These are phyloP conservation scores for Mycocalia duriaeana DNA, from an alignment of 1,284 basidiomycete species.

Conservation along the genomic window DNA sequence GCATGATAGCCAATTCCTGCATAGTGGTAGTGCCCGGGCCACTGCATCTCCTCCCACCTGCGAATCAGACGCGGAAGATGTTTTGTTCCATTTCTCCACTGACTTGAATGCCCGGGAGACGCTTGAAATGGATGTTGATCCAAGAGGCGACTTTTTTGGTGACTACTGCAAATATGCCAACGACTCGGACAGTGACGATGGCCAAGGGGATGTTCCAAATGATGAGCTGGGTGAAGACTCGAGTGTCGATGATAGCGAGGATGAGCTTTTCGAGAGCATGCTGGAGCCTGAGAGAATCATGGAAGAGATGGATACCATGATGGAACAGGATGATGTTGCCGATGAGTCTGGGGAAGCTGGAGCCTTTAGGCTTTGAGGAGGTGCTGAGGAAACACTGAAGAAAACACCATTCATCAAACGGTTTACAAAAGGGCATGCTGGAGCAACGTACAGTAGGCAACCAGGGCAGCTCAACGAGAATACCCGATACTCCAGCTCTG, in stretches of 20 bases:
- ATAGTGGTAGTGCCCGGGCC: background rate
- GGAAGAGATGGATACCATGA: background rate
- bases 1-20: background rate
- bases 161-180: background rate
- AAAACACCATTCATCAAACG: background rate
- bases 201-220: background rate
- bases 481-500: background rate
- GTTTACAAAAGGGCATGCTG: background rate
- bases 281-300: background rate
- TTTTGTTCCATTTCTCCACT: too few species aligned
- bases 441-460: background rate
- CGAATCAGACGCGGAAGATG: background rate
- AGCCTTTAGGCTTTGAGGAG: background rate
- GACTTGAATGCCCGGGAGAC: too few species aligned
- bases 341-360: background rate
- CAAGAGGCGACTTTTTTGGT: background rate
- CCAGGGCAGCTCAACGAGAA: background rate
- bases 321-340: background rate
- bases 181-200: background rate
- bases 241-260: background rate
- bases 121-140: background rate
- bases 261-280: background rate
- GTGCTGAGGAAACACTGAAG: background rate
- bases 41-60: background rate
- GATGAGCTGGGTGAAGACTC: background rate